Evolutionary conservation across 345 rosid species (phyloP).

Genomic region (Moringa oleifera): DNA sequence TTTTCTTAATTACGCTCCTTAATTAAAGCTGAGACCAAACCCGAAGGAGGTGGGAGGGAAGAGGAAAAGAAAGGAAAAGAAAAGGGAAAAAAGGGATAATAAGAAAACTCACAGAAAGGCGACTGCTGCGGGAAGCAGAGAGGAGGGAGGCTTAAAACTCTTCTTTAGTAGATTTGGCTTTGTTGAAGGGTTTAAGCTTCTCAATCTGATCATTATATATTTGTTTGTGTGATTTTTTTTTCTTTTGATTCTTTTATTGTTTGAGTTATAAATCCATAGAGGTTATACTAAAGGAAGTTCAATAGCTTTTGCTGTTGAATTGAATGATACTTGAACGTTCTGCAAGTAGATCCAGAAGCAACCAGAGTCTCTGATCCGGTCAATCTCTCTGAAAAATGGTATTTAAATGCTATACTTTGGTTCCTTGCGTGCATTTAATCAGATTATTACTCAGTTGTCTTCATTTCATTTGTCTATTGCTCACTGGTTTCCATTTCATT

Average conservation of each 20-base stretch:
- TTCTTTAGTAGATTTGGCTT: constrained; percentile 27
- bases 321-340: constrained; percentile 28
- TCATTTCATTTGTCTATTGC: no score
- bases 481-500: neutral
- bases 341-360: constrained; percentile 44
- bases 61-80: constrained; percentile 9
- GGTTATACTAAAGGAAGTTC: neutral
- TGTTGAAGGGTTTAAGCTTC: constrained; percentile 45
- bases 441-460: neutral
- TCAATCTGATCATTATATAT: constrained; percentile 14
- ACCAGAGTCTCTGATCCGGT: constrained; percentile 37
- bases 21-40: constrained; percentile 12
- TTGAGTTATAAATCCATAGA: constrained; percentile 10
- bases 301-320: constrained; percentile 9
- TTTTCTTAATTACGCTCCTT: constrained; percentile 13
- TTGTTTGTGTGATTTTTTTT: constrained; percentile 6
- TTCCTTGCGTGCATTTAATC: neutral
- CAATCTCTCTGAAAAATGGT: constrained; percentile 31
- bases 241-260: constrained; percentile 12
- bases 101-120: neutral
- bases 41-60: constrained; percentile 9
- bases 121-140: neutral
- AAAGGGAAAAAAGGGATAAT: neutral
- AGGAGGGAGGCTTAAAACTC: constrained; percentile 35
- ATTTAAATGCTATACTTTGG: constrained; percentile 2